Conservation (phyloP, 108 stramenopile genomes). For the Skeletonema tropicum region DNA sequence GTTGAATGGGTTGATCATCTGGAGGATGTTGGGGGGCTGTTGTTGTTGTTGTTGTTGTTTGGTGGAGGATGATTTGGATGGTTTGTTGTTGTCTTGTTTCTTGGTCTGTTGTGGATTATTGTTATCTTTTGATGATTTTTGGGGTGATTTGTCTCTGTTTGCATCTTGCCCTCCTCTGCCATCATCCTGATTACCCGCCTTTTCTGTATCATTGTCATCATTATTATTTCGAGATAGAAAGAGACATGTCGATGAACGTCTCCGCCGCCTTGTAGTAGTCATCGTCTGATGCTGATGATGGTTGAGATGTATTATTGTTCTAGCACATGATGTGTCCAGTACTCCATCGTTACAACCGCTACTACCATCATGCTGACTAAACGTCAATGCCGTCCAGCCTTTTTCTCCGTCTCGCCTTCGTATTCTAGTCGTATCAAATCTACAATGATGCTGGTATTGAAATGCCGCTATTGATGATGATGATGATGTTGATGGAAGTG, state of each 20-base stretch:
- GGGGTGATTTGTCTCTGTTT: neutral
- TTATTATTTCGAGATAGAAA: neutral
- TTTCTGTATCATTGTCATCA: neutral
- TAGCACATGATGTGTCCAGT: neutral
- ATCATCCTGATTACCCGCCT: too few species aligned
- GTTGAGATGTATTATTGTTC: neutral
- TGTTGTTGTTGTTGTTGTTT: conserved; percentile 4
- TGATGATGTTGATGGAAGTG: neutral
- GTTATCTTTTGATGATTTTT: neutral
- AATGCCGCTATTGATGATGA: neutral
- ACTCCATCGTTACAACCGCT: neutral
- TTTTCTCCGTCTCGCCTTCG: neutral
- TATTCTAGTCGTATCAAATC: neutral
- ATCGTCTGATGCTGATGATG: neutral
- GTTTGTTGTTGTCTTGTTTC: neutral
- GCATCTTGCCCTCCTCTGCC: neutral
- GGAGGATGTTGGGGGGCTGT: conserved; percentile 16
- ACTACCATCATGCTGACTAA: neutral
- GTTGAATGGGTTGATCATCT: conserved; percentile 71
- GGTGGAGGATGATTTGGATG: neutral
- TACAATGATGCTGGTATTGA: neutral
- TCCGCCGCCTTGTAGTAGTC: neutral
- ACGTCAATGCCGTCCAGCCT: too few species aligned
- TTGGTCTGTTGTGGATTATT: neutral
- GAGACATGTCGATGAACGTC: neutral